A percentile compares a stretch with the other conserved stretches of the same genome.
phyloP scores from a whole-genome alignment of 2,329 filamentous ascomycete genomes.

The Neonectria hederae region DNA sequence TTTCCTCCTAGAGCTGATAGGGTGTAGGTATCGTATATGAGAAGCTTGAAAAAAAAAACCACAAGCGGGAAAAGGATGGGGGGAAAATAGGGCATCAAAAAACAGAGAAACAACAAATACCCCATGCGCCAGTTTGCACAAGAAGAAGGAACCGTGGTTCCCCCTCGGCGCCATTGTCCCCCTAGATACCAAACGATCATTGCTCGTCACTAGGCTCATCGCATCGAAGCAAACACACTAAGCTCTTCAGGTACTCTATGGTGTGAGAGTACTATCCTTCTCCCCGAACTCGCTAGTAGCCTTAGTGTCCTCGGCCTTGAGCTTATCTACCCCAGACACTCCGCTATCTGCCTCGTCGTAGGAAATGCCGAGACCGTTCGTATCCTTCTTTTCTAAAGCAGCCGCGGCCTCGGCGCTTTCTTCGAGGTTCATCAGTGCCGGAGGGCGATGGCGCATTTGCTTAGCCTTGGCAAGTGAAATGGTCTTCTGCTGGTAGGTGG shows the following conservation, averaged over 20 bases:
- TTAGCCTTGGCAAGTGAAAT: constrained; percentile 91
- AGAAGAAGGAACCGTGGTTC: background rate
- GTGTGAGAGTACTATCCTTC: constrained; percentile 37
- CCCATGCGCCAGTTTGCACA: constrained; percentile 15
- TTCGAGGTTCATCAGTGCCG: constrained; percentile 81
- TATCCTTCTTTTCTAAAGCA: constrained; percentile 34
- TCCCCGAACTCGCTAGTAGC: constrained; percentile 42
- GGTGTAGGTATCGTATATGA: constrained; percentile 27
- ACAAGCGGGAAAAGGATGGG: background rate
- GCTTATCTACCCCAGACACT: constrained; percentile 55
- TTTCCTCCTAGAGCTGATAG: constrained; percentile 15
- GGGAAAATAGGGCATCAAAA: background rate
- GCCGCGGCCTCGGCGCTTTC: constrained; percentile 47
- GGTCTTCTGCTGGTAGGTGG: constrained; percentile 96
- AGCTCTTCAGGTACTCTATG: constrained; percentile 46
- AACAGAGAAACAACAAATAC: constrained; percentile 1
- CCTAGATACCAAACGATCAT: background rate
- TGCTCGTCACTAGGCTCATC: constrained; percentile 4
- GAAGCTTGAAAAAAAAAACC: constrained; percentile 10
- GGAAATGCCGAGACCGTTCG: constrained; percentile 54
- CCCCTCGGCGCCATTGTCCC: constrained; percentile 7
- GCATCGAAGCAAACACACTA: constrained; percentile 27
- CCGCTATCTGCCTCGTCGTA: constrained; percentile 56
- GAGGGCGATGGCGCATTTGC: constrained; percentile 87
- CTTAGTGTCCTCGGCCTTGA: constrained; percentile 48